Evolutionary conservation across 148 eudicot genomes (phyloP).

Genomic region (Amaranthus palmeri): DNA sequence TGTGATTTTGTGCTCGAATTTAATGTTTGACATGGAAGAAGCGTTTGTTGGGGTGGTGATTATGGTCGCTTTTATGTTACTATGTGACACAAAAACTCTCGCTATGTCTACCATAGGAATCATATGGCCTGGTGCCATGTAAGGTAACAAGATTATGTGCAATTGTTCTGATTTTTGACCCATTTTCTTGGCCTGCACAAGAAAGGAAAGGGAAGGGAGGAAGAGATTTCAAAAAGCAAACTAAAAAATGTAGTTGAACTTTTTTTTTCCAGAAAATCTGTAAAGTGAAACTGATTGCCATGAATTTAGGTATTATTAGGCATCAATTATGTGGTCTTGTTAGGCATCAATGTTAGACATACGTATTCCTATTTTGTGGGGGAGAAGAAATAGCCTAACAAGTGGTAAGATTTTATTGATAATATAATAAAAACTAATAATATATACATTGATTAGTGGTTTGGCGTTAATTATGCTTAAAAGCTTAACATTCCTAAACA

Average conservation of each 20-base stretch:
- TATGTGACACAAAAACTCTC: conserved; percentile 32
- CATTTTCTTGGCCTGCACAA: not conserved
- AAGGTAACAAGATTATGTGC: conserved; percentile 43
- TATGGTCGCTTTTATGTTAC: conserved; percentile 33
- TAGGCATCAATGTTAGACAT: not conserved
- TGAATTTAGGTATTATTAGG: not conserved
- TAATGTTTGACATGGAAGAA: conserved; percentile 12
- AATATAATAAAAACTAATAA: no score
- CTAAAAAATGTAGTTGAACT: no score
- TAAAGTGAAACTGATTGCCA: not conserved
- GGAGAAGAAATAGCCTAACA: not conserved
- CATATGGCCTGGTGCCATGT: conserved; percentile 63
- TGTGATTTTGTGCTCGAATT: conserved; percentile 17
- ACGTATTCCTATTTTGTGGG: not conserved
- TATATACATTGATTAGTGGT: no score
- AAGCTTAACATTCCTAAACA: no score
- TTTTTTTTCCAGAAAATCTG: not conserved
- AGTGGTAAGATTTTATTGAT: not conserved
- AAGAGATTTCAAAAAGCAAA: no score
- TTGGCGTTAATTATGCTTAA: no score
- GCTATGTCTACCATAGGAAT: conserved; percentile 60
- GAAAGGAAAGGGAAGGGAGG: not conserved
- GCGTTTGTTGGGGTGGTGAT: conserved; percentile 45
- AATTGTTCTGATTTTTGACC: conserved; percentile 8
- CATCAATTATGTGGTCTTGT: no score